Conservation (phyloP, 2,329 filamentous ascomycete species). For the Alternaria ethzedia region DNA sequence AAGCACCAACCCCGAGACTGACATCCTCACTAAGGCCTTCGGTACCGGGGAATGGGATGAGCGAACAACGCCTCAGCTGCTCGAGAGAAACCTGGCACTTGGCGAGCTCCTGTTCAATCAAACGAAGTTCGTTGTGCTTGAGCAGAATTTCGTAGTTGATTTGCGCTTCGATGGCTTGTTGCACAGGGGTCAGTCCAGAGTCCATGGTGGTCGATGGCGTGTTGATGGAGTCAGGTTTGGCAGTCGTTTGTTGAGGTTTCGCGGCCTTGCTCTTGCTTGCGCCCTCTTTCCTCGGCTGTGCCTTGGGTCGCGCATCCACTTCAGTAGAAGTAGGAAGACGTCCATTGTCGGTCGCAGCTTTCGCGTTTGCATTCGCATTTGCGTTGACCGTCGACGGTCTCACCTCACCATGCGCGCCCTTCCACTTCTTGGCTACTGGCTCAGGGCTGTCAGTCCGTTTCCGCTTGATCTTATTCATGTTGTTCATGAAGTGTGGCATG, state of each 20-base stretch:
- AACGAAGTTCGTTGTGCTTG: conserved; percentile 91
- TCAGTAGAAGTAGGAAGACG: no score
- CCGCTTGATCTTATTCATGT: conserved; percentile 63
- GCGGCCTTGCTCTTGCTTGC: conserved; percentile 37
- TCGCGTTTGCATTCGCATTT: conserved; percentile 14
- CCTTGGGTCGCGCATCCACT: conserved; percentile 37
- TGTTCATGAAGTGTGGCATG: conserved; percentile 54
- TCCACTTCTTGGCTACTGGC: conserved; percentile 50
- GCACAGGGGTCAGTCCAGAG: conserved; percentile 58
- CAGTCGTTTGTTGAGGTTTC: conserved; percentile 28
- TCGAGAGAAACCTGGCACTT: conserved; percentile 95
- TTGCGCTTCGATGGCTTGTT: conserved; percentile 80
- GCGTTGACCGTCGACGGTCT: conserved; percentile 27
- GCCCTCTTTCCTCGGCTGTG: conserved; percentile 39
- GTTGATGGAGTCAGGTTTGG: conserved; percentile 31
- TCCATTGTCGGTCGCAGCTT: conserved; percentile 22
- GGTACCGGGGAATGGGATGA: conserved; percentile 86
- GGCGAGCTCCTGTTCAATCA: conserved; percentile 94
- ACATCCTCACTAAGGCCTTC: conserved; percentile 71
- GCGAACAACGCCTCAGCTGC: conserved; percentile 87
- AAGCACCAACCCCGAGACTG: conserved; percentile 75
- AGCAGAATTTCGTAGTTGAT: conserved; percentile 89
- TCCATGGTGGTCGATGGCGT: conserved; percentile 33
- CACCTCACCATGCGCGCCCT: conserved; percentile 42
- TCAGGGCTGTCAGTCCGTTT: conserved; percentile 61